Percentiles rank a stretch among this genome's conserved stretches.
Conservation (phyloP, 106 monocot genomes). For the Dendrobium officinale region DNA sequence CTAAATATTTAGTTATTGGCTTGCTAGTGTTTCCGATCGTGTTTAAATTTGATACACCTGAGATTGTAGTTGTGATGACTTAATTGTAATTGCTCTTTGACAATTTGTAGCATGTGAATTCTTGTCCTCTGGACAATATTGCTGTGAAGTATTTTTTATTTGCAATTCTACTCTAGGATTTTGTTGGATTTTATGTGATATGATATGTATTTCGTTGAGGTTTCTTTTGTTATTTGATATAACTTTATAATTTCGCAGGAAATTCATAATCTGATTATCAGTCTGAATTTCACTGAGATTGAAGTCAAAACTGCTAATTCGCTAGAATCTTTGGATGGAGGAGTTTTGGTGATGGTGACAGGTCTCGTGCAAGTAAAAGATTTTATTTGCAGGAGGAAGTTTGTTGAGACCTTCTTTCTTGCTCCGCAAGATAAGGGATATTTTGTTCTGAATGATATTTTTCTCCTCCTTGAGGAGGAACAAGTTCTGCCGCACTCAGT, state of each 20-base stretch:
- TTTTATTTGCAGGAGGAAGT: constrained; percentile 30
- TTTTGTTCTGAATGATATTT: constrained; percentile 66
- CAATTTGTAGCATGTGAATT: background rate
- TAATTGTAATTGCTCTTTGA: too few relatives aligned
- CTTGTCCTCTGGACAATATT: background rate
- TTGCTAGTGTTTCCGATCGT: too few relatives aligned
- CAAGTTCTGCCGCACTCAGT: constrained; percentile 12
- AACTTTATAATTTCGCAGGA: constrained; percentile 14
- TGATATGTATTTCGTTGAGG: background rate
- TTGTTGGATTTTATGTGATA: background rate
- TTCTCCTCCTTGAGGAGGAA: constrained; percentile 55
- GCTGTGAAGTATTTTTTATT: background rate
- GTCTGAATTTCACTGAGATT: constrained; percentile 38
- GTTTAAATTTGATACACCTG: too few relatives aligned
- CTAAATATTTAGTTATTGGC: too few relatives aligned
- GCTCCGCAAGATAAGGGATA: constrained; percentile 74
- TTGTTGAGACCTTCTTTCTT: constrained; percentile 70
- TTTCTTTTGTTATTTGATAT: background rate
- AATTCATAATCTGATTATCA: constrained; percentile 29
- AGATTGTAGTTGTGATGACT: too few relatives aligned
- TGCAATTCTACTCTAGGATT: background rate
- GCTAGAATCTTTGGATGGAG: constrained; percentile 51
- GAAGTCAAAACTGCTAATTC: constrained; percentile 63
- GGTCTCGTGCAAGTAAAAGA: constrained; percentile 48
- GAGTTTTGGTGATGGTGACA: constrained; percentile 53